phyloP scores from a whole-genome alignment of 2,329 filamentous ascomycete genomes.

The Sporothrix globosa region DNA sequence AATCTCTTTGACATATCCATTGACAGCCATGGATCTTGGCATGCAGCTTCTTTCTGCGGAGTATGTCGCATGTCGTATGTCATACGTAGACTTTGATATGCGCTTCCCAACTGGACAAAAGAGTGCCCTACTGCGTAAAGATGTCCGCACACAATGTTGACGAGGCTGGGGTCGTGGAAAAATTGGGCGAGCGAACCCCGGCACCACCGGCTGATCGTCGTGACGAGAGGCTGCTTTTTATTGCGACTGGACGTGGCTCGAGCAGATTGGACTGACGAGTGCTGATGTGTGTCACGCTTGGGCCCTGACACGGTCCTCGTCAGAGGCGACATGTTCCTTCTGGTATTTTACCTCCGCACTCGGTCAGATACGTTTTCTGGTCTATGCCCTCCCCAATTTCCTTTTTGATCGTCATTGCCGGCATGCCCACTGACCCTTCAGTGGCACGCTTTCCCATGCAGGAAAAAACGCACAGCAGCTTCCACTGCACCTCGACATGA shows the following conservation, averaged over 20 bases:
- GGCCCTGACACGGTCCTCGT: conserved; percentile 2
- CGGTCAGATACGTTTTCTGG: not conserved
- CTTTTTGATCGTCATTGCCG: conserved; percentile 17
- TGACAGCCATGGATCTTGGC: conserved; percentile 1
- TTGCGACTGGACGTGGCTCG: not conserved
- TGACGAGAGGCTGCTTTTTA: not conserved
- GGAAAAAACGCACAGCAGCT: not conserved
- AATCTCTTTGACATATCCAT: not conserved
- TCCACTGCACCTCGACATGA: not conserved
- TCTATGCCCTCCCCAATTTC: not conserved
- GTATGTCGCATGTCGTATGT: too few species aligned
- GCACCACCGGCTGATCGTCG: conserved; percentile 6
- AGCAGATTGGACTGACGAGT: too few species aligned
- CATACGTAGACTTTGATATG: too few species aligned
- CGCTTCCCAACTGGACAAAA: too few species aligned
- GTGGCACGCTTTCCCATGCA: not conserved
- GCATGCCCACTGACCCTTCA: not conserved
- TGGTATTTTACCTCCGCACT: too few species aligned
- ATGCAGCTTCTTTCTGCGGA: conserved; percentile 1
- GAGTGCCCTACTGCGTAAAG: too few species aligned
- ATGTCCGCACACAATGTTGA: not conserved
- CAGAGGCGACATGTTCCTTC: too few species aligned
- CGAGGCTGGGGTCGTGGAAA: not conserved
- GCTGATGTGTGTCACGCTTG: too few species aligned
- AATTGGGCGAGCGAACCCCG: not conserved